phyloP scores from a whole-genome alignment of 192 early-diverging fungal genomes.

The Gonapodya prolifera region DNA sequence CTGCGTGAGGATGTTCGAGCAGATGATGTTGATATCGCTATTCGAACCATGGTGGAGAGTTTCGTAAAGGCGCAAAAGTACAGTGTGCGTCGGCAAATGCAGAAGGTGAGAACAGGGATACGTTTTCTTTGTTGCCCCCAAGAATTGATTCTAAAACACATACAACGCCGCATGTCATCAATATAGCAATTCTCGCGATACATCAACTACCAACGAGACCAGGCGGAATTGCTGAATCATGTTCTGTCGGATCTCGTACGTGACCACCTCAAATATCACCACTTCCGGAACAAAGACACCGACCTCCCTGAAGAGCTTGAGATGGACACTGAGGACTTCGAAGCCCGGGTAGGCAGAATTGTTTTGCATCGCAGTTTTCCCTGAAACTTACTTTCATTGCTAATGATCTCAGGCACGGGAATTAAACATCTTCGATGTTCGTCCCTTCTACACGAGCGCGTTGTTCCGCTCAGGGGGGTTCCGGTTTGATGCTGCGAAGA shows the following conservation, averaged over 20 bases:
- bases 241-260: slow-evolving; percentile 57
- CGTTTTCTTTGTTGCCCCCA: neutral
- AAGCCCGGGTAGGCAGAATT: slow-evolving; percentile 20
- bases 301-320: slow-evolving; percentile 37
- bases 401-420: slow-evolving; percentile 30
- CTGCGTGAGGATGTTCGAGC: slow-evolving; percentile 77
- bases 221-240: slow-evolving; percentile 67
- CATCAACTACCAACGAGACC: slow-evolving; percentile 59
- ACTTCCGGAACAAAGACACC: slow-evolving; percentile 36
- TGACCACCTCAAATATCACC: slow-evolving; percentile 62
- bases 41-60: slow-evolving; percentile 70
- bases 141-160: neutral
- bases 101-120: slow-evolving; percentile 29
- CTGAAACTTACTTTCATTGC: slow-evolving; percentile 11
- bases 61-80: slow-evolving; percentile 92
- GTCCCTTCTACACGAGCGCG: slow-evolving; percentile 39
- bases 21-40: slow-evolving; percentile 89
- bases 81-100: slow-evolving; percentile 71
- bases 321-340: slow-evolving; percentile 53
- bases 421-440: slow-evolving; percentile 50
- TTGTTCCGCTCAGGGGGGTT: slow-evolving; percentile 22
- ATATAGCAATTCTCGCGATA: slow-evolving; percentile 68
- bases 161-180: neutral
- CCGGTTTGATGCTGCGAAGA: neutral
- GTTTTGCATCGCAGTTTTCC: slow-evolving; percentile 5